A percentile compares a stretch with the other conserved stretches of the same genome.
These are phyloP conservation scores for Microcos paniculata DNA, from an alignment of 345 rosid species.

Conservation along the genomic window DNA sequence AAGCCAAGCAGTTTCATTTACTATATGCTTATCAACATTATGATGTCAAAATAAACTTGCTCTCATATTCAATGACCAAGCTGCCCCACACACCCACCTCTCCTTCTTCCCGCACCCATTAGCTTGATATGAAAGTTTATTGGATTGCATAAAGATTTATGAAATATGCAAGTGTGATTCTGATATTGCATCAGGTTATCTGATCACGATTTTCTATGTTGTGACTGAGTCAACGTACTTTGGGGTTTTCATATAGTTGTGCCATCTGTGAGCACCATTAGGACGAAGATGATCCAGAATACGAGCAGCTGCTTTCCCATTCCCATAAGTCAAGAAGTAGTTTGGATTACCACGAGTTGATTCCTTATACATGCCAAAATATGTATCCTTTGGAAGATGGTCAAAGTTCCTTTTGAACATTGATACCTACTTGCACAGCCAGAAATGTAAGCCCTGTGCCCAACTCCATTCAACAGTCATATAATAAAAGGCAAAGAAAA, in stretches of 20 bases:
- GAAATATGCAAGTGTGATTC: neutral
- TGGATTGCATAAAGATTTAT: neutral
- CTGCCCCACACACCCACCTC: neutral
- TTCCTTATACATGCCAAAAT: conserved; percentile 93
- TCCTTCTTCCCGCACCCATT: neutral
- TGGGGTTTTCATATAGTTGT: conserved; percentile 90
- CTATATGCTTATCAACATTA: neutral
- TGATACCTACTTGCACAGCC: conserved; percentile 59
- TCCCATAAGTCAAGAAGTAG: conserved; percentile 93
- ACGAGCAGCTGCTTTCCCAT: conserved; percentile 91
- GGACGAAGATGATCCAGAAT: conserved; percentile 91
- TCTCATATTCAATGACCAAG: neutral
- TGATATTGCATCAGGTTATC: neutral
- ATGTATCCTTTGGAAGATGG: conserved; percentile 91
- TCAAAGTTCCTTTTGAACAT: conserved; percentile 94
- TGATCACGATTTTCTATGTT: neutral
- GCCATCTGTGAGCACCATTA: conserved; percentile 99
- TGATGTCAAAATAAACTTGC: conserved; percentile 8
- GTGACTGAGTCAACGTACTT: conserved; percentile 41
- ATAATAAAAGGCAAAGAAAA: conserved; percentile 12
- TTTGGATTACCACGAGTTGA: conserved; percentile 92
- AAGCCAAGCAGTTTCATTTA: neutral
- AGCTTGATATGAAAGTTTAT: neutral
- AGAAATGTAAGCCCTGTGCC: conserved; percentile 3
- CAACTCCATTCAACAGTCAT: neutral